Percentiles rank a stretch among this genome's conserved stretches.
These are phyloP conservation scores for Nannochloris sp. DNA, from an alignment of 139 green algal genomes.

Conservation along the genomic window DNA sequence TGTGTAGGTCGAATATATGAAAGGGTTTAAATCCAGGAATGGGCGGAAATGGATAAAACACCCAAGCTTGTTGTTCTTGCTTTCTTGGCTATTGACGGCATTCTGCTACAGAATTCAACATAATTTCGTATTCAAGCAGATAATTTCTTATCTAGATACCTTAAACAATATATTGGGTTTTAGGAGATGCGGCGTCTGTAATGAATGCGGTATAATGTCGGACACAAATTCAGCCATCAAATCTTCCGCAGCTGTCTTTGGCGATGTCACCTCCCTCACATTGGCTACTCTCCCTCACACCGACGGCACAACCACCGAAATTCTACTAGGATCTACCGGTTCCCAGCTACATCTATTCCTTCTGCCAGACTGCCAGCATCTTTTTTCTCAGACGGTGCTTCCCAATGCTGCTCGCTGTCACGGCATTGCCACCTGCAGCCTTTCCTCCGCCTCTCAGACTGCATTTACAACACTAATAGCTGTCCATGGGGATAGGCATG, in stretches of 20 bases:
- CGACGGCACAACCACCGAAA: not conserved
- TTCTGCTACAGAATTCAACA: too few species aligned
- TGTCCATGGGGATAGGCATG: slow-evolving; percentile 25
- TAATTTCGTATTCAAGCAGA: too few species aligned
- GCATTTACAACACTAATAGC: slow-evolving; percentile 2
- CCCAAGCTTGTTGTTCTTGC: too few species aligned
- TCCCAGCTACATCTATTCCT: slow-evolving; percentile 20
- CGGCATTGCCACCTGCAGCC: slow-evolving; percentile 9
- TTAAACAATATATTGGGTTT: too few species aligned
- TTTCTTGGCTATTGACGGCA: too few species aligned
- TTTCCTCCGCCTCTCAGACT: not conserved
- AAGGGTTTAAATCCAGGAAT: too few species aligned
- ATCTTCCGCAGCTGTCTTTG: not conserved
- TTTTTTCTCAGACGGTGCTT: not conserved
- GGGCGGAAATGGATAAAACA: too few species aligned
- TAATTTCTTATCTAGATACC: too few species aligned
- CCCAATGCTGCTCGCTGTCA: slow-evolving; percentile 7
- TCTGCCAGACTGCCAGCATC: slow-evolving; percentile 1
- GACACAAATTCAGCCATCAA: too few species aligned
- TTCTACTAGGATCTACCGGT: slow-evolving; percentile 13
- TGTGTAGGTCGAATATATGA: too few species aligned
- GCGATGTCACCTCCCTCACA: slow-evolving; percentile 6
- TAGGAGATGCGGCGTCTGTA: too few species aligned
- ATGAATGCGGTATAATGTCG: too few species aligned
- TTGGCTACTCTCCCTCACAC: not conserved